Evolutionary conservation across 441 rosid species (phyloP).

Genomic region (Arabidopsis lyrata): DNA sequence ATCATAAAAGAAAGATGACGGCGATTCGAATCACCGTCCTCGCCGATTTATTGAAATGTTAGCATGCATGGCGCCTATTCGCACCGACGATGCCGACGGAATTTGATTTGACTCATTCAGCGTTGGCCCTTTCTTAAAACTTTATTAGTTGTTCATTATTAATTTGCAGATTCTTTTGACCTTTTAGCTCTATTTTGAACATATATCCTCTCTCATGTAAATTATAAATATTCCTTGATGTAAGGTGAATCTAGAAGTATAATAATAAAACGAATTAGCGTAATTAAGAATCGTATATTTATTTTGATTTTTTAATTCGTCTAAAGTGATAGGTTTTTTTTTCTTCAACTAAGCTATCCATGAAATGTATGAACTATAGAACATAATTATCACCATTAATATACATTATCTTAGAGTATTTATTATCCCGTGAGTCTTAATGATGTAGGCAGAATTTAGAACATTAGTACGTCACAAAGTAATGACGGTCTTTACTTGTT

Average conservation of each 20-base stretch:
- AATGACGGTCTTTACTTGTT: conserved; percentile 15
- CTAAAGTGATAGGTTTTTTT: no score
- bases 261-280: no score
- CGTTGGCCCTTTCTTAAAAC: not conserved
- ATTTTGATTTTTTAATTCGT: no score
- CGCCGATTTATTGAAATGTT: conserved; percentile 26
- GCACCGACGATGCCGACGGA: conserved; percentile 11
- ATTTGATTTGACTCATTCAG: conserved; percentile 8
- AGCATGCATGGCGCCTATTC: conserved; percentile 24
- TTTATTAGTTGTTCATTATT: not conserved
- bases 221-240: no score
- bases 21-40: conserved; percentile 1
- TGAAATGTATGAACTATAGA: no score
- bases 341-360: no score
- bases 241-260: no score
- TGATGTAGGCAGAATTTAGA: conserved; percentile 24
- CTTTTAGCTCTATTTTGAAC: conserved; percentile 19
- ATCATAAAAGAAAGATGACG: not conserved
- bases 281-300: no score
- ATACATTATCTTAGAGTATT: not conserved
- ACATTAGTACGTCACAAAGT: conserved; percentile 21
- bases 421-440: not conserved
- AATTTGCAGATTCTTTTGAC: conserved; percentile 35
- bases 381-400: not conserved
- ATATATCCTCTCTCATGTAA: no score